Evolutionary conservation across 305 asterid species (phyloP).

Genomic region (Fraxinus platypoda): DNA sequence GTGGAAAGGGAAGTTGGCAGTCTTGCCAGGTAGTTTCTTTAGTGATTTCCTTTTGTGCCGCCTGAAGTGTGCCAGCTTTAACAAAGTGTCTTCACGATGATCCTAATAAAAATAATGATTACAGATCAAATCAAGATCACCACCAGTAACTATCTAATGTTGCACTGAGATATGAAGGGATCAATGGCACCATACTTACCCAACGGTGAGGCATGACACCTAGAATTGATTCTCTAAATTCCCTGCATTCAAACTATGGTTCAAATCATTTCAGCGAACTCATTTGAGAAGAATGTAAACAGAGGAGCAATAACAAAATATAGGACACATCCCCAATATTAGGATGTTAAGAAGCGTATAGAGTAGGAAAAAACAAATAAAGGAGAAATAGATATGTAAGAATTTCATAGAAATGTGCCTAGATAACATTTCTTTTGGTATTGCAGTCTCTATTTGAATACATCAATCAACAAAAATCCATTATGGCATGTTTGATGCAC

Average conservation of each 20-base stretch:
- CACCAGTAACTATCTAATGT: conserved; percentile 7
- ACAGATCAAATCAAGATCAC: conserved; percentile 23
- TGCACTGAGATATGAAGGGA: background rate
- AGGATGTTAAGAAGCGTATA: background rate
- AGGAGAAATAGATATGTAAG: background rate
- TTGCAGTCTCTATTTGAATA: background rate
- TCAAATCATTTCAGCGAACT: conserved; percentile 34
- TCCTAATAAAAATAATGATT: conserved; percentile 51
- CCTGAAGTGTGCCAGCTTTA: conserved; percentile 85
- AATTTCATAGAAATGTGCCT: background rate
- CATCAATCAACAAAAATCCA: background rate
- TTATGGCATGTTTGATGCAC: background rate
- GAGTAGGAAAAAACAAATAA: background rate
- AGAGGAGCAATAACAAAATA: background rate
- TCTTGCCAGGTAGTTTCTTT: conserved; percentile 76
- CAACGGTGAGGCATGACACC: conserved; percentile 96
- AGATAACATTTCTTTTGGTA: background rate
- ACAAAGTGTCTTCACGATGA: conserved; percentile 80
- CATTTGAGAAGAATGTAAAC: conserved; percentile 2
- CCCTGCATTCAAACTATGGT: conserved; percentile 89
- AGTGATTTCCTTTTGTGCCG: conserved; percentile 81
- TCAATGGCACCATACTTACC: conserved; percentile 44
- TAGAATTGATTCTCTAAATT: conserved; percentile 89
- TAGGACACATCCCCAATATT: background rate
- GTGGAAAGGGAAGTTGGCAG: conserved; percentile 57